A percentile compares a stretch with the other conserved stretches of the same genome.
phyloP scores from a whole-genome alignment of 1,284 basidiomycete genomes.

The Ustilago cynodontis region DNA sequence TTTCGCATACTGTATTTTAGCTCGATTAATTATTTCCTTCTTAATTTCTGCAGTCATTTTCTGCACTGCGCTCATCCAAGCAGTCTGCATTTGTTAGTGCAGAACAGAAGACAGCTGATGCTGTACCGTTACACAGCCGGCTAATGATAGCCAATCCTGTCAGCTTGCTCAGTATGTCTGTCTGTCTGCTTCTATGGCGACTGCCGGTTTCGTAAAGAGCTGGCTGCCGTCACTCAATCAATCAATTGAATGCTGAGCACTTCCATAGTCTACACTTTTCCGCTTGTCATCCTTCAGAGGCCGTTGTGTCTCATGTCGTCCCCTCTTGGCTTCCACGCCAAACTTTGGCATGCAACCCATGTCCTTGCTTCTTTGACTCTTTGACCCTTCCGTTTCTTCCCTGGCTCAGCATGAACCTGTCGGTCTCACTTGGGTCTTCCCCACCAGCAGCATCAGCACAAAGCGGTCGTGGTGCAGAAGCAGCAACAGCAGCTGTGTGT shows the following conservation, averaged over 20 bases:
- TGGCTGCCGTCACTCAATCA: too few species aligned
- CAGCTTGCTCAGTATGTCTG: neutral
- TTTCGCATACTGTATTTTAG: neutral
- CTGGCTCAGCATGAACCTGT: conserved; percentile 12
- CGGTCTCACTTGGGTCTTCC: conserved; percentile 7
- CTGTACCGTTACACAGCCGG: neutral
- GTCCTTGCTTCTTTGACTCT: neutral
- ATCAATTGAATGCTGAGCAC: too few species aligned
- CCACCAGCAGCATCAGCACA: neutral
- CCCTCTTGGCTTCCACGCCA: conserved; percentile 39
- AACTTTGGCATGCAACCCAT: conserved; percentile 16
- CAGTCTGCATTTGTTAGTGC: neutral
- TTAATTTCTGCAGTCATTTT: neutral
- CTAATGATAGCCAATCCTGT: neutral
- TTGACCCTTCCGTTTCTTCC: neutral
- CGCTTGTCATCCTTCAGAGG: conserved; percentile 29
- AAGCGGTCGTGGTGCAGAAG: neutral
- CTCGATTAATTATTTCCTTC: too few species aligned
- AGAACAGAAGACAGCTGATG: neutral
- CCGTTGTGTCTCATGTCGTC: conserved; percentile 29
- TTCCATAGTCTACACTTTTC: neutral
- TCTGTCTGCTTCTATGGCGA: too few species aligned
- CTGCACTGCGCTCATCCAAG: conserved; percentile 8
- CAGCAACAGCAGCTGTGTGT: neutral
- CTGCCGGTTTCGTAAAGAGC: neutral